phyloP scores from a whole-genome alignment of 441 rosid species.

The Eruca vesicaria region DNA sequence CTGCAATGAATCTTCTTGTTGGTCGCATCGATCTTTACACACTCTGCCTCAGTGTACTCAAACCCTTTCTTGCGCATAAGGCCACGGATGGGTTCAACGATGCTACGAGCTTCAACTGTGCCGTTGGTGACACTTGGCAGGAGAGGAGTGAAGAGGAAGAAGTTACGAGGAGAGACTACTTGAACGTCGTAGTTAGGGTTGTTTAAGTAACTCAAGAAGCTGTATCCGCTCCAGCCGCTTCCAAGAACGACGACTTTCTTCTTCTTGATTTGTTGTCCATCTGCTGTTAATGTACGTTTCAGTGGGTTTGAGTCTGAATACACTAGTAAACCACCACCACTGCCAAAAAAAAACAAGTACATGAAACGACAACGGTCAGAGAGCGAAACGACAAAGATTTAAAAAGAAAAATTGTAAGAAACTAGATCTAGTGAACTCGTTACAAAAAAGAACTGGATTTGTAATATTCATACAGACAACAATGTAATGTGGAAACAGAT shows the following conservation, averaged over 20 bases:
- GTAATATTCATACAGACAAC: not conserved
- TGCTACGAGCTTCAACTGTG: conserved; percentile 70
- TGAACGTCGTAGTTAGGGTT: conserved; percentile 49
- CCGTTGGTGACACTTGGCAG: conserved; percentile 68
- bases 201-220: conserved; percentile 50
- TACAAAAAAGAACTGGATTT: not conserved
- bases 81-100: conserved; percentile 62
- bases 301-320: conserved; percentile 37
- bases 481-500: conserved; percentile 4
- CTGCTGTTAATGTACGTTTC: not conserved
- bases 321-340: conserved; percentile 63
- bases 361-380: not conserved
- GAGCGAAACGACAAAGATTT: not conserved
- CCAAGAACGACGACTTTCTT: conserved; percentile 69
- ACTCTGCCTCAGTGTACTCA: conserved; percentile 57
- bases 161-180: conserved; percentile 62
- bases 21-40: conserved; percentile 46
- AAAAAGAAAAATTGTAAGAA: not conserved
- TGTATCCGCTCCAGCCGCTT: conserved; percentile 67
- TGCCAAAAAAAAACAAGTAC: conserved; percentile 20
- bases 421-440: not conserved
- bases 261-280: conserved; percentile 31
- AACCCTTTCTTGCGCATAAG: conserved; percentile 50
- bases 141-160: conserved; percentile 64
- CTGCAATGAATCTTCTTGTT: conserved; percentile 47